Evolutionary conservation across 371 early-diverging fungal genomes (phyloP).

Genomic region (Sanchytrium tribonematis): DNA sequence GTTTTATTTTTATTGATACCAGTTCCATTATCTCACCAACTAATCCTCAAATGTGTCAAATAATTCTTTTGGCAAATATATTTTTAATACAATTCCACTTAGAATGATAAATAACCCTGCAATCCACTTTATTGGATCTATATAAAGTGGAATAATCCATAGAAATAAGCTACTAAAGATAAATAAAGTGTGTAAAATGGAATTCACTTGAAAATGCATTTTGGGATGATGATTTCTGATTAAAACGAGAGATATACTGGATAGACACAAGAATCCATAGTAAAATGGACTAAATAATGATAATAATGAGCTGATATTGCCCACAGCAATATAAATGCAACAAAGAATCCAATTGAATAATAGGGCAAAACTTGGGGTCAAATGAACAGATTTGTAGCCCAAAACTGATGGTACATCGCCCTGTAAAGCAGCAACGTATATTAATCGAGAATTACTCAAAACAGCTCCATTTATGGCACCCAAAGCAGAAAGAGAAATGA

Average conservation of each 20-base stretch:
- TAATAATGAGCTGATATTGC: not conserved
- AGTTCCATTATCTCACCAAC: no score
- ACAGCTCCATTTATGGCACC: slow-evolving; percentile 44
- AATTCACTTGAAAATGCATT: not conserved
- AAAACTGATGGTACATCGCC: slow-evolving; percentile 36
- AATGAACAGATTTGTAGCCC: slow-evolving; percentile 24
- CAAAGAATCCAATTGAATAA: not conserved
- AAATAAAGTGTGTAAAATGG: not conserved
- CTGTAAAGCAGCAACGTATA: slow-evolving; percentile 35
- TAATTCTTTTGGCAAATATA: no score
- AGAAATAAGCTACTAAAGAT: not conserved
- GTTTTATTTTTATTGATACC: no score
- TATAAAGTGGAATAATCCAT: not conserved
- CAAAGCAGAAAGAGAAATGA: slow-evolving; percentile 41
- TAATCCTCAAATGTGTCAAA: no score
- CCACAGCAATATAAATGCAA: not conserved
- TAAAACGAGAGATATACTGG: not conserved
- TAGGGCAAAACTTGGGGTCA: slow-evolving; percentile 3
- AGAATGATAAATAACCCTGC: not conserved
- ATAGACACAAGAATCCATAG: not conserved
- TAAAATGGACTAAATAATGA: not conserved
- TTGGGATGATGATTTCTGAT: not conserved
- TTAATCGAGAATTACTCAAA: slow-evolving; percentile 42
- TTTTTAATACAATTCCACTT: no score
- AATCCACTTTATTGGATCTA: not conserved